Base-by-base conservation (phyloP, 2,329 filamentous ascomycete genomes). In the Calonectria ilicicola region DNA sequence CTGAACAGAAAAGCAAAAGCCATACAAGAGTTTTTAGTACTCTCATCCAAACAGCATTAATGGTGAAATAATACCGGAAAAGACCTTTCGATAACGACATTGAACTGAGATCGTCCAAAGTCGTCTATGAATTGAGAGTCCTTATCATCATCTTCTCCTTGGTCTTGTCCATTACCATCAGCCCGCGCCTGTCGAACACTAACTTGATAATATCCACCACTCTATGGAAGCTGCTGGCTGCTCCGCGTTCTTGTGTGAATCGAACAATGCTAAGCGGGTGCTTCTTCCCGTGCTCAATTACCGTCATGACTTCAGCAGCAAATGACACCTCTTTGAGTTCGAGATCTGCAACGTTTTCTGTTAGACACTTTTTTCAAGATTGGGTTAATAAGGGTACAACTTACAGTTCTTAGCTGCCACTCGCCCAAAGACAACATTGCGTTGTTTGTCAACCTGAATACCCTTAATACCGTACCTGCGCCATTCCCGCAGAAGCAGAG, bases 191-290 rank as follows among this genome's bases (percentile, higher is more conserved):
- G 75, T 87, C 88, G 81, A 97, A 91, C 19, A 95, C 90, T 23
- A 90, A 87, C 76, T 93, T 89, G 78, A 98, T 88, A 3, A 93
- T 93, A 72, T 95, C 93, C 29, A 97, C 90, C 12, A 98, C 94
- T 80, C 91, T 92, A 81, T 95, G 90, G 85, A 98, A 98, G 77
- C 94, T 97, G 79, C 93, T 97, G 44, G 95, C 95, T 2, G 96
- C 96, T n/a, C 96, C 97, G 70, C 93, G 93, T 81, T 97, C 95
- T 81, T 98, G 96, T 1, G 94, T 96, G 82, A 98, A 95, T 42
- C 95, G 93, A 35, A 94, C 91, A 75, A 98, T 92, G 82, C 93
- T 94, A 67, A 98, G 89, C 58, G 93, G 93, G 56, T 91, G 92
- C 75, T 91, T 92, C 79, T 91, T 93, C 60, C 94, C 94, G 80